Conservation (phyloP, 345 rosid genomes). For the Geranium rotundifolium region DNA sequence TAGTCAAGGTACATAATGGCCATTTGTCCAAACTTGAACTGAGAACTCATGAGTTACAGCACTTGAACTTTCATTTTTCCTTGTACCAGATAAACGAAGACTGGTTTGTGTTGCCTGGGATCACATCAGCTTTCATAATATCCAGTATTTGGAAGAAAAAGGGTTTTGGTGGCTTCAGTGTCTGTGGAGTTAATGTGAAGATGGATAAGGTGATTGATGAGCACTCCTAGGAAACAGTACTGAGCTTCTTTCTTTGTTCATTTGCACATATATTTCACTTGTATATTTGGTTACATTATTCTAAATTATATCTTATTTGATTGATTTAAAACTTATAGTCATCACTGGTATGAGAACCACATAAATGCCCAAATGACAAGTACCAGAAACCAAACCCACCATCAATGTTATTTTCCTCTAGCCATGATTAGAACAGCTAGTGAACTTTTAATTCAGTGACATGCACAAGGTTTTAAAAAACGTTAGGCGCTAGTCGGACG, state of each 20-base stretch:
- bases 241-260: neutral
- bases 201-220: constrained; percentile 10
- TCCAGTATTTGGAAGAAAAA: constrained; percentile 28
- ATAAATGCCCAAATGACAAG: too few relatives aligned
- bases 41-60: constrained; percentile 1
- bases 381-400: too few relatives aligned
- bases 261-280: neutral
- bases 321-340: too few relatives aligned
- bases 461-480: too few relatives aligned
- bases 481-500: too few relatives aligned
- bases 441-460: too few relatives aligned
- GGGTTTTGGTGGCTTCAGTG: constrained; percentile 25
- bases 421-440: too few relatives aligned
- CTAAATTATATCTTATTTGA: neutral
- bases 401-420: too few relatives aligned
- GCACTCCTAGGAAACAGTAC: neutral
- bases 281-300: neutral
- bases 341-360: too few relatives aligned
- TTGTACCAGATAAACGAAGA: constrained; percentile 53
- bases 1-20: constrained; percentile 36
- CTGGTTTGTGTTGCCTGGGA: constrained; percentile 45
- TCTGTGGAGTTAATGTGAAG: constrained; percentile 11
- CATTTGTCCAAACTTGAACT: constrained; percentile 5
- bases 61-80: neutral
- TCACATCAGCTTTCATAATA: constrained; percentile 58